Percentiles rank a stretch among this genome's conserved stretches.
Conservation (phyloP, 805 yeast species). For the Ogataea saltuana region DNA sequence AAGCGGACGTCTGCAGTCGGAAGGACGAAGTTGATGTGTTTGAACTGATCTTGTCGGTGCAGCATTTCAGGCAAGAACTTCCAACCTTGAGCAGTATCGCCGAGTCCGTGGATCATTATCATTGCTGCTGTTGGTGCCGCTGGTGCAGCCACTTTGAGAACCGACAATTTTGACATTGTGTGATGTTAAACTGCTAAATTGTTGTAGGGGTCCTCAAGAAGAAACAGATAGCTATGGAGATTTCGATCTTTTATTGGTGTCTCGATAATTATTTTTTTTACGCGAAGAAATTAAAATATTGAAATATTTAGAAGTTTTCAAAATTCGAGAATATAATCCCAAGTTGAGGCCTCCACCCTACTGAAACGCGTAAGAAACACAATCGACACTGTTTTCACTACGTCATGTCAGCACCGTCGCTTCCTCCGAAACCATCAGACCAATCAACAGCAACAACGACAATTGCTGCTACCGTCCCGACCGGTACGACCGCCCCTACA, state of each 20-base stretch:
- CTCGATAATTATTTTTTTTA: no score
- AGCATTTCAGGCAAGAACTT: slow-evolving; percentile 71
- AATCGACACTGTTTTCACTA: no score
- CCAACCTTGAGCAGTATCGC: slow-evolving; percentile 93
- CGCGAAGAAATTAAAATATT: no score
- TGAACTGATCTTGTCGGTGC: slow-evolving; percentile 44
- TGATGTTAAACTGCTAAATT: background rate
- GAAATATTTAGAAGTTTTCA: no score
- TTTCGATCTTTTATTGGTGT: no score
- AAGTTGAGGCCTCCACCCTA: no score
- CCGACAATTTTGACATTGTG: slow-evolving; percentile 23
- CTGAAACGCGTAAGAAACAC: no score
- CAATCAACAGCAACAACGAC: background rate
- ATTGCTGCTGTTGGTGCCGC: slow-evolving; percentile 59
- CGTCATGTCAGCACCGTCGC: slow-evolving; percentile 10
- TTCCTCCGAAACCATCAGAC: slow-evolving; percentile 11
- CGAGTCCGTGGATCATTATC: slow-evolving; percentile 85
- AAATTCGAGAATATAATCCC: no score
- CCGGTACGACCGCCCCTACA: background rate
- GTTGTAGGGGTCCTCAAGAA: no score
- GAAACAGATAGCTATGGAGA: no score
- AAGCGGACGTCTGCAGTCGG: slow-evolving; percentile 86
- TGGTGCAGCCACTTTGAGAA: slow-evolving; percentile 42
- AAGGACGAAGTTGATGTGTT: slow-evolving; percentile 70
- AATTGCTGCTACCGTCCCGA: no score